A percentile compares a stretch with the other conserved stretches of the same genome.
phyloP scores from a whole-genome alignment of 768 basidiomycete species.

The Tulasnella sp. region DNA sequence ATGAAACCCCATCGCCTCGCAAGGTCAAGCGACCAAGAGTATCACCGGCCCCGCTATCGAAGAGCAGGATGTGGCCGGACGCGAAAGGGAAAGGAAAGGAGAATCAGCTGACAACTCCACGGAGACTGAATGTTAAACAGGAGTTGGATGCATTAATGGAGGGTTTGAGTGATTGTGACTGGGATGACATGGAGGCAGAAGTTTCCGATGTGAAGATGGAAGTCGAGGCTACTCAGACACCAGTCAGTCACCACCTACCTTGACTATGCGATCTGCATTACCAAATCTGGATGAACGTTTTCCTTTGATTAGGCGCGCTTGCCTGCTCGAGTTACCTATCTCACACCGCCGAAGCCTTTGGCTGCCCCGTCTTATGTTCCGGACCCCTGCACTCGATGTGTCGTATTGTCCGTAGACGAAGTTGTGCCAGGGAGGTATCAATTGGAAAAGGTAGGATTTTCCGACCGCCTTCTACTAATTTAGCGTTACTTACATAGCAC shows the following conservation, averaged over 20 bases:
- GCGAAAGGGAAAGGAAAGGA: constrained; percentile 2
- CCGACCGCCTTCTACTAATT: background rate
- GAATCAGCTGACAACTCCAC: background rate
- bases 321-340: background rate
- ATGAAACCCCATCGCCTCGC: no score
- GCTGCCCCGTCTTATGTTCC: background rate
- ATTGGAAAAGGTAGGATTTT: constrained; percentile 1
- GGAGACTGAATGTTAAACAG: background rate
- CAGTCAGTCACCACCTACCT: background rate
- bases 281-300: no score
- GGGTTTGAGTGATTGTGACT: background rate
- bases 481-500: background rate
- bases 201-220: background rate
- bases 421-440: background rate
- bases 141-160: constrained; percentile 1
- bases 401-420: background rate
- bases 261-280: background rate
- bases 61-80: background rate
- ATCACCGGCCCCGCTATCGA: no score
- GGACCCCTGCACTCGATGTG: constrained; percentile 1
- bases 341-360: background rate
- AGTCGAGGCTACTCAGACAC: background rate
- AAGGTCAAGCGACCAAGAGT: no score
- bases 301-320: background rate
- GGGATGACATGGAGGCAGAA: constrained; percentile 6